A percentile compares a stretch with the other conserved stretches of the same genome.
Evolutionary conservation across 495 filamentous ascomycete genomes (phyloP).

Genomic region (Penicillium odoratum): DNA sequence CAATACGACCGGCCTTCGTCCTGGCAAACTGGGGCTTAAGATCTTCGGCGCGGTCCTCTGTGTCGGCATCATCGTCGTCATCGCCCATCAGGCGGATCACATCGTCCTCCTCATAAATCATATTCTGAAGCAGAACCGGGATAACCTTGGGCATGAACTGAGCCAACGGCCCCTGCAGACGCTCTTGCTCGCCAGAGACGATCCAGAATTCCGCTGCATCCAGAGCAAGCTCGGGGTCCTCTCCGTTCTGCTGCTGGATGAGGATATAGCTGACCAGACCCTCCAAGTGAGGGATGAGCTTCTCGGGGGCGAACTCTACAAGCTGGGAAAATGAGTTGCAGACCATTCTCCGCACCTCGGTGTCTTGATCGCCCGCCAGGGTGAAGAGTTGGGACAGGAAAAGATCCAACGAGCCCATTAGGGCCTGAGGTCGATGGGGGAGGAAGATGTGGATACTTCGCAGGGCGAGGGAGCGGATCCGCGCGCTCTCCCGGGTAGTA

Average conservation of each 20-base stretch:
- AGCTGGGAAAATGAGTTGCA: slow-evolving; percentile 92
- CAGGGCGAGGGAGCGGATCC: slow-evolving; percentile 76
- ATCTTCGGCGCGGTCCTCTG: slow-evolving; percentile 87
- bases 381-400: slow-evolving; percentile 81
- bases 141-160: slow-evolving; percentile 84
- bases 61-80: slow-evolving; percentile 89
- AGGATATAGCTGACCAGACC: slow-evolving; percentile 94
- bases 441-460: slow-evolving; percentile 89
- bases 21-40: slow-evolving; percentile 93
- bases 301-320: slow-evolving; percentile 86
- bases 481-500: slow-evolving; percentile 67
- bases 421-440: slow-evolving; percentile 71
- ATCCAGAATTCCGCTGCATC: slow-evolving; percentile 99
- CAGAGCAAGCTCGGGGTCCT: slow-evolving; percentile 87
- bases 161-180: slow-evolving; percentile 67
- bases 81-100: slow-evolving; percentile 78
- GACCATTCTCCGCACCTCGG: slow-evolving; percentile 84
- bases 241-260: slow-evolving; percentile 75
- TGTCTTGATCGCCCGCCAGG: slow-evolving; percentile 69
- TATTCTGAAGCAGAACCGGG: slow-evolving; percentile 86
- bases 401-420: slow-evolving; percentile 73
- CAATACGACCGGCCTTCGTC: slow-evolving; percentile 55
- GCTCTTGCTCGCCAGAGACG: slow-evolving; percentile 82
- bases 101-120: slow-evolving; percentile 96
- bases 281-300: slow-evolving; percentile 82